Conservation (phyloP, 495 filamentous ascomycete genomes). For the Pyrenopolyporus hunteri region DNA sequence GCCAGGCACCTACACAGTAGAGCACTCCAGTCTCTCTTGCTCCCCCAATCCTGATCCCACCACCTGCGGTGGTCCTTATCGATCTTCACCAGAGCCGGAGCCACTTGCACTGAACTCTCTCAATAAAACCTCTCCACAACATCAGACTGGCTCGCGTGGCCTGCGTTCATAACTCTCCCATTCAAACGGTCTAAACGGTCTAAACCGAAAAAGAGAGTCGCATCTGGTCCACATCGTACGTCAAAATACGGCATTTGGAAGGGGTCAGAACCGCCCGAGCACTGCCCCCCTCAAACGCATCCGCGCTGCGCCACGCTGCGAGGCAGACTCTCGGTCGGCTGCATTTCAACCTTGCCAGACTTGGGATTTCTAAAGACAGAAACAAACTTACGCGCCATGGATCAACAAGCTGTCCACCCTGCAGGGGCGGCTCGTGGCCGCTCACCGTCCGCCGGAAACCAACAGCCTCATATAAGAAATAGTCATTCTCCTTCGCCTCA, state of each 20-base stretch:
- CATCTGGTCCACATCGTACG: constrained; percentile 26
- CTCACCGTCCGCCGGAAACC: constrained; percentile 53
- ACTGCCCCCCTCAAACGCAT: constrained; percentile 41
- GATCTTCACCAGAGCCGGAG: neutral
- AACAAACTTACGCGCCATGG: constrained; percentile 49
- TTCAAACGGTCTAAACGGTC: neutral
- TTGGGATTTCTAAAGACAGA: constrained; percentile 45
- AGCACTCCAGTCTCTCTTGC: too few species aligned
- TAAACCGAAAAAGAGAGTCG: constrained; percentile 14
- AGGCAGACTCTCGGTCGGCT: constrained; percentile 40
- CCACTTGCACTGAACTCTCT: too few species aligned
- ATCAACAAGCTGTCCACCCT: constrained; percentile 50
- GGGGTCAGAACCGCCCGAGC: constrained; percentile 36
- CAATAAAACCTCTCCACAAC: constrained; percentile 6
- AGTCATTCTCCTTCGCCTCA: constrained; percentile 56
- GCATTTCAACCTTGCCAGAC: constrained; percentile 42
- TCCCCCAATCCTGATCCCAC: neutral
- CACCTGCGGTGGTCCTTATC: neutral
- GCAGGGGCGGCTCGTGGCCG: constrained; percentile 51
- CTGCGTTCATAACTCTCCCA: neutral
- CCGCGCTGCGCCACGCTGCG: constrained; percentile 42
- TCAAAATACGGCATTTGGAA: constrained; percentile 29
- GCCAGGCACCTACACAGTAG: constrained; percentile 1
- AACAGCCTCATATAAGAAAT: constrained; percentile 59
- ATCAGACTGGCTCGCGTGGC: constrained; percentile 2